Evolutionary conservation across 2,329 filamentous ascomycete genomes (phyloP).

Genomic region (Cyphellophora attinorum): DNA sequence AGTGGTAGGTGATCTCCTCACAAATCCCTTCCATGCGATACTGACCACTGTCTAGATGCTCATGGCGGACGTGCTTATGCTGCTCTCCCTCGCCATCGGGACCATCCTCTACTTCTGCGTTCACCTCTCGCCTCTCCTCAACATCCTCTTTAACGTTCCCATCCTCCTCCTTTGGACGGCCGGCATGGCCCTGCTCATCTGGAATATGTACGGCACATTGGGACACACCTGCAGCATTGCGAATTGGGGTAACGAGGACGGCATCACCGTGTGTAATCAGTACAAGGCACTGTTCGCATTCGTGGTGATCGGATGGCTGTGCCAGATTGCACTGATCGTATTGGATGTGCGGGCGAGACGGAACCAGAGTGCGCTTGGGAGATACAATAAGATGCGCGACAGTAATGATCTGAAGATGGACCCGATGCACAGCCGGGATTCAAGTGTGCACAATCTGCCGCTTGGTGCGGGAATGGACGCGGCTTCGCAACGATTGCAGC

Average conservation of each 20-base stretch:
- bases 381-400: constrained; percentile 36
- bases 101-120: constrained; percentile 41
- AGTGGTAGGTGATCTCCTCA: constrained; percentile 43
- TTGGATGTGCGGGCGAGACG: constrained; percentile 43
- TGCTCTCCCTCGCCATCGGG: constrained; percentile 39
- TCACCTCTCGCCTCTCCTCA: constrained; percentile 43
- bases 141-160: constrained; percentile 38
- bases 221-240: constrained; percentile 38
- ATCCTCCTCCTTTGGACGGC: constrained; percentile 44
- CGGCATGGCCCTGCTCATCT: constrained; percentile 42
- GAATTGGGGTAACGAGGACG: constrained; percentile 45
- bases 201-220: constrained; percentile 45
- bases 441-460: constrained; percentile 1
- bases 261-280: constrained; percentile 45
- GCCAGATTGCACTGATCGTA: constrained; percentile 36
- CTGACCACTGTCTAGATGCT: constrained; percentile 46
- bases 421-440: background rate
- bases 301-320: constrained; percentile 35
- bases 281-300: constrained; percentile 55
- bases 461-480: background rate
- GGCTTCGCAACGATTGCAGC: background rate
- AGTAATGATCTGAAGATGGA: background rate
- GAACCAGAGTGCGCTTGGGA: constrained; percentile 34
- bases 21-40: background rate
- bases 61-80: constrained; percentile 40